These are phyloP conservation scores for Psilocybe sp. DNA, from an alignment of 768 basidiomycete genomes.

Conservation along the genomic window DNA sequence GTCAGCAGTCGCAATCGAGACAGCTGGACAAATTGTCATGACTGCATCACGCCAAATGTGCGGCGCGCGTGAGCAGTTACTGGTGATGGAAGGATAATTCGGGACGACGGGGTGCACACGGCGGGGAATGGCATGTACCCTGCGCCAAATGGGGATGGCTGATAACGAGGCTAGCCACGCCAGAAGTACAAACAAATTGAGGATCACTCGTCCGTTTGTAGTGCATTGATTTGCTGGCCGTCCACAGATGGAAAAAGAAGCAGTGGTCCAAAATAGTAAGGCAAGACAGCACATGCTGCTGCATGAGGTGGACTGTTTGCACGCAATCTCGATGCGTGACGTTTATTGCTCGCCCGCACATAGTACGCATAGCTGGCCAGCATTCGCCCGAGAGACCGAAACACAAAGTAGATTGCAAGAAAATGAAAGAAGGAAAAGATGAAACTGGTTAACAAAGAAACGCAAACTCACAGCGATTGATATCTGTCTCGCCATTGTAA, in stretches of 20 bases:
- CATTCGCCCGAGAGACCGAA: background rate
- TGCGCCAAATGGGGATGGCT: background rate
- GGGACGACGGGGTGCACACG: background rate
- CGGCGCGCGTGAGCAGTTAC: too few species aligned
- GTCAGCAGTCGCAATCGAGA: too few species aligned
- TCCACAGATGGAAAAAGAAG: conserved; percentile 2
- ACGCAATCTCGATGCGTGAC: conserved; percentile 1
- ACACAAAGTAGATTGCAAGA: conserved; percentile 1
- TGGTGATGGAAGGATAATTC: too few species aligned
- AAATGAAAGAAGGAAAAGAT: conserved; percentile 10
- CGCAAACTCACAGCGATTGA: conserved; percentile 75
- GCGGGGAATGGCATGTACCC: background rate
- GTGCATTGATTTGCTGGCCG: background rate
- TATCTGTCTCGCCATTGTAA: conserved; percentile 68
- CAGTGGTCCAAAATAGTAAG: background rate
- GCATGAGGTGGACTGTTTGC: background rate
- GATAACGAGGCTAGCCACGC: background rate
- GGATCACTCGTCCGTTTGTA: too few species aligned
- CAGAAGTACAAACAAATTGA: too few species aligned
- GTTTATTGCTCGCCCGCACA: background rate
- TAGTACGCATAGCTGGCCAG: background rate
- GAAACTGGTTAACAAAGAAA: background rate
- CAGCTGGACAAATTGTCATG: too few species aligned
- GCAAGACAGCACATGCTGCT: conserved; percentile 3
- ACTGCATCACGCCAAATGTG: too few species aligned